Evolutionary conservation across 2,329 filamentous ascomycete genomes (phyloP).

Genomic region (Myotisia sp.): DNA sequence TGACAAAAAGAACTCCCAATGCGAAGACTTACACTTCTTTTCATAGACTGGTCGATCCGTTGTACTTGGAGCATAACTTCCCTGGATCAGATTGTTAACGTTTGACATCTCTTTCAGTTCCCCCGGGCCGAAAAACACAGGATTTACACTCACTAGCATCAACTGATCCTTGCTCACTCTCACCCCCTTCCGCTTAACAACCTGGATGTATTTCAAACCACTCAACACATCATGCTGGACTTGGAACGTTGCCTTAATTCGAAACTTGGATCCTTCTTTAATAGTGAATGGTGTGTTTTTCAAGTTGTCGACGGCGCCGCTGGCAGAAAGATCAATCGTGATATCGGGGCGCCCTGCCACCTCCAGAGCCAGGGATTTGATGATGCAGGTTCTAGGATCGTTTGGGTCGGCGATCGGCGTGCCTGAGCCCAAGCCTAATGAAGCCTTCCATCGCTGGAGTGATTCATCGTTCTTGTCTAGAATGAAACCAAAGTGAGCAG

Average conservation of each 20-base stretch:
- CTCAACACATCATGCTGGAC: constrained; percentile 95
- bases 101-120: not conserved
- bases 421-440: constrained; percentile 66
- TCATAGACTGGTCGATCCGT: constrained; percentile 70
- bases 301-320: constrained; percentile 59
- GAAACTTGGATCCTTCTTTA: constrained; percentile 88
- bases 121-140: not conserved
- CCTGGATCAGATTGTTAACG: constrained; percentile 36
- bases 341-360: constrained; percentile 70
- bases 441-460: constrained; percentile 93
- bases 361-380: constrained; percentile 78
- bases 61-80: constrained; percentile 86
- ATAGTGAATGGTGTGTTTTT: constrained; percentile 93
- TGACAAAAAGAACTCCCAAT: not conserved
- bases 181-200: constrained; percentile 79
- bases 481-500: too few relatives aligned
- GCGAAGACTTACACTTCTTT: constrained; percentile 65
- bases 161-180: constrained; percentile 85
- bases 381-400: constrained; percentile 84
- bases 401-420: constrained; percentile 58
- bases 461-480: constrained; percentile 69
- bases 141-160: constrained; percentile 64
- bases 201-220: constrained; percentile 89
- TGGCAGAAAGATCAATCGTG: constrained; percentile 67
- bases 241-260: constrained; percentile 87